Base-by-base conservation (phyloP, 371 early-diverging fungal species). In the Blakeslea trispora region DNA sequence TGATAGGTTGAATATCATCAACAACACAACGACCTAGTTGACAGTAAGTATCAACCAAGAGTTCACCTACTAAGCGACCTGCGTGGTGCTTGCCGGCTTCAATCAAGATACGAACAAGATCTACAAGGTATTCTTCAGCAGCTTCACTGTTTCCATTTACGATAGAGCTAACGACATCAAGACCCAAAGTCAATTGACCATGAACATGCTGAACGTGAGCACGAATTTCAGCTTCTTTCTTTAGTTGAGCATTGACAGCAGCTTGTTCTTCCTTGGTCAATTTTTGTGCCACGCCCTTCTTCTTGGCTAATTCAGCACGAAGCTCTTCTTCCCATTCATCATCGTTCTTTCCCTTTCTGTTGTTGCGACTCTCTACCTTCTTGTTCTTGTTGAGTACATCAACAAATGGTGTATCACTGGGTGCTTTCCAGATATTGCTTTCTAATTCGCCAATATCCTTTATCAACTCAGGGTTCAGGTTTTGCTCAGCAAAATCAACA, bases 241-340 rank as follows among this genome's bases (percentile, higher is more conserved):
- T 85, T 3, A 86, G 68, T 71, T 93, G 94, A 1, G 73, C 70
- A 53, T 88, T 80, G 1, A 92, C 86, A 17, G 88, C 77, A 13
- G 80, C 82, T 60, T 91, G 87, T 56, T 96, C 94, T n/a, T 91
- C 93, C 58, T 91, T 92, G 15, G 87, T 84, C 35, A 88, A 65
- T 59, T 89, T 90, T 55, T 82, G 79, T 0, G 71, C 48, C 0
- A 62, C 32, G 8, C 83, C 81, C 58, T 86, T 81, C 70, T 88
- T 88, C 71, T 85, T 89, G 55, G 89, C 88, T 8, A 91, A 61
- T 48, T 91, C 89, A 54, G 87, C 89, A 59, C 85, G 87, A 32
- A 94, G 66, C 50, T 95, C 91, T 42, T 82, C 84, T 71, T 91
- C 94, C 92, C 93, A 94, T 55, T 89, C 83, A 55, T 92, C 88